These are phyloP conservation scores for Clonostachys byssicola DNA, from an alignment of 2,329 filamentous ascomycete genomes.

Conservation along the genomic window DNA sequence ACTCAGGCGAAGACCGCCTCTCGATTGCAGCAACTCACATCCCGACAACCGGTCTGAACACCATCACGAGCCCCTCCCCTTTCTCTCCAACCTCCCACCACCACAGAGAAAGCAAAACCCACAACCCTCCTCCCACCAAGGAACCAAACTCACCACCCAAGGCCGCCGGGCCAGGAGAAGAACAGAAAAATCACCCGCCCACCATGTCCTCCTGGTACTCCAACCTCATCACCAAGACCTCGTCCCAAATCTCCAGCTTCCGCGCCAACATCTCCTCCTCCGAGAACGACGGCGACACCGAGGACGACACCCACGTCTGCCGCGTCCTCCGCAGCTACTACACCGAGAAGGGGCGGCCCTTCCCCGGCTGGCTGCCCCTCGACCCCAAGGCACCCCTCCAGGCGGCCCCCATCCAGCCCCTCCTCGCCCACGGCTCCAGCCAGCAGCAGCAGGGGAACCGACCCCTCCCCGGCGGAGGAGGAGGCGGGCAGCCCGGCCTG, in stretches of 20 bases:
- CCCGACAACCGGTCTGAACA: too few relatives aligned
- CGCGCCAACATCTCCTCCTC: slow-evolving; percentile 65
- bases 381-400: slow-evolving; percentile 62
- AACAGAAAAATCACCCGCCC: background rate
- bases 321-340: slow-evolving; percentile 93
- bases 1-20: too few relatives aligned
- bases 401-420: slow-evolving; percentile 47
- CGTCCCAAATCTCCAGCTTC: slow-evolving; percentile 61
- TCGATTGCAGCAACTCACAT: too few relatives aligned
- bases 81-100: background rate
- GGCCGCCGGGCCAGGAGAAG: too few relatives aligned
- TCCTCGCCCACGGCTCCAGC: slow-evolving; percentile 48
- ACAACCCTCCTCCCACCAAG: background rate
- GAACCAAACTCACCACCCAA: background rate
- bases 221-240: slow-evolving; percentile 62
- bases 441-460: slow-evolving; percentile 26
- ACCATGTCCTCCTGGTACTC: slow-evolving; percentile 78
- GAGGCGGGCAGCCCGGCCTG: slow-evolving; percentile 22
- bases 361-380: slow-evolving; percentile 83
- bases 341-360: slow-evolving; percentile 75
- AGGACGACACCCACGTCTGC: slow-evolving; percentile 93
- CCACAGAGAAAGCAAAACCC: background rate
- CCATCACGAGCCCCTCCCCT: background rate
- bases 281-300: slow-evolving; percentile 66
- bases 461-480: slow-evolving; percentile 17